These are phyloP conservation scores for Amorphotheca resinae DNA, from an alignment of 495 filamentous ascomycete species.

Conservation along the genomic window DNA sequence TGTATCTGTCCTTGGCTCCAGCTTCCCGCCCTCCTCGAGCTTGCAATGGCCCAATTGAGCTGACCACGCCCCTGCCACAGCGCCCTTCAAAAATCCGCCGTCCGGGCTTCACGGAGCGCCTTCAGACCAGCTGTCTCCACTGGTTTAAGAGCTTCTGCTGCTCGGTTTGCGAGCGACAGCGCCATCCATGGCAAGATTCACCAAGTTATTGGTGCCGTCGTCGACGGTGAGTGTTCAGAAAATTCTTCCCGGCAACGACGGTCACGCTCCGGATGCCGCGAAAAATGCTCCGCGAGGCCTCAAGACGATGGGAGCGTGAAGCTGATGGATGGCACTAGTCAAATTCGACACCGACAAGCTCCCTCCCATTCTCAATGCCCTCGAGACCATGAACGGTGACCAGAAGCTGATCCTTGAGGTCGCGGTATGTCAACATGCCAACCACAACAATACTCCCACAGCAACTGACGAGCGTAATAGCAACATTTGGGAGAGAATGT, in stretches of 20 bases:
- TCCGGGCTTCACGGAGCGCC: slow-evolving; percentile 54
- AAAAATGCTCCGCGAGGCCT: slow-evolving; percentile 11
- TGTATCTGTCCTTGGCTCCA: too few species aligned
- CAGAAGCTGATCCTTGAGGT: slow-evolving; percentile 96
- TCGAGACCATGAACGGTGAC: slow-evolving; percentile 81
- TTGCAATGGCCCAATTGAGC: slow-evolving; percentile 35
- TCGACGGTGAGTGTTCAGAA: slow-evolving; percentile 48
- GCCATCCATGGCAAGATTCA: slow-evolving; percentile 68
- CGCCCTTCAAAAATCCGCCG: slow-evolving; percentile 63
- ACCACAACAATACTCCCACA: slow-evolving; percentile 10
- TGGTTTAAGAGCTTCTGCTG: slow-evolving; percentile 46
- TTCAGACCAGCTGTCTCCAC: slow-evolving; percentile 51
- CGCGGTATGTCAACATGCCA: slow-evolving; percentile 52
- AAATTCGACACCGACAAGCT: slow-evolving; percentile 95
- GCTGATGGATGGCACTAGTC: slow-evolving; percentile 28
- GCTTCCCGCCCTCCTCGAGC: slow-evolving; percentile 8
- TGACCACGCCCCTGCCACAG: slow-evolving; percentile 42
- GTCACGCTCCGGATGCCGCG: slow-evolving; percentile 12
- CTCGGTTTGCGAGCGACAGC: slow-evolving; percentile 59
- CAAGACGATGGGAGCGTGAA: background rate
- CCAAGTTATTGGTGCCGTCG: slow-evolving; percentile 66
- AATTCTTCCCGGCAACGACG: slow-evolving; percentile 12
- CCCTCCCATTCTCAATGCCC: slow-evolving; percentile 93
- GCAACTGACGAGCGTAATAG: slow-evolving; percentile 41
- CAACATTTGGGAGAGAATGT: slow-evolving; percentile 99